phyloP scores from a whole-genome alignment of 208 protist genomes.

The Naegleria gruberi region DNA sequence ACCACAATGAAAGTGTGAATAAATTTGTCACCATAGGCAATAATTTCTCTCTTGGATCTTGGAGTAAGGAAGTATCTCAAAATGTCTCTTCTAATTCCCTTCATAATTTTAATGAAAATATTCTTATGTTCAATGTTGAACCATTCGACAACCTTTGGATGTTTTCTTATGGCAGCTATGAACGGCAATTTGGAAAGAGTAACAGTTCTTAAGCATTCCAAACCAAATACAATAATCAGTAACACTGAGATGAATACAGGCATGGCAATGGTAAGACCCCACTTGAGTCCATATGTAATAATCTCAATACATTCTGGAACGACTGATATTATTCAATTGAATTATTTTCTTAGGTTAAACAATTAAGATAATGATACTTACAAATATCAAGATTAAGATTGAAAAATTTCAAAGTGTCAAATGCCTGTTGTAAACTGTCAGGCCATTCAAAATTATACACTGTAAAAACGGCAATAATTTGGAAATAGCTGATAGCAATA shows the following conservation, averaged over 20 bases:
- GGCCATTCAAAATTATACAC: not conserved
- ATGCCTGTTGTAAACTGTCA: not conserved
- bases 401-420: not conserved
- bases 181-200: not conserved
- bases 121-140: not conserved
- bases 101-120: not conserved
- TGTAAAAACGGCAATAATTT: slow-evolving; percentile 12
- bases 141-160: not conserved
- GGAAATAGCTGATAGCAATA: slow-evolving; percentile 13
- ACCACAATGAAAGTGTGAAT: slow-evolving; percentile 17
- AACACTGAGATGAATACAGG: not conserved
- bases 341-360: no score
- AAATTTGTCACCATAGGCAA: not conserved
- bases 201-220: not conserved
- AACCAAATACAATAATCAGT: not conserved
- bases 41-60: not conserved
- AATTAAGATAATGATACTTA: no score
- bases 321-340: no score
- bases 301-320: slow-evolving; percentile 7
- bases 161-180: not conserved
- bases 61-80: not conserved
- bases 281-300: not conserved
- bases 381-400: slow-evolving; percentile 18
- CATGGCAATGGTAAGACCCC: not conserved
- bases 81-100: not conserved